Base-by-base conservation (phyloP, 768 basidiomycete species). In the Leccinum arenicola region DNA sequence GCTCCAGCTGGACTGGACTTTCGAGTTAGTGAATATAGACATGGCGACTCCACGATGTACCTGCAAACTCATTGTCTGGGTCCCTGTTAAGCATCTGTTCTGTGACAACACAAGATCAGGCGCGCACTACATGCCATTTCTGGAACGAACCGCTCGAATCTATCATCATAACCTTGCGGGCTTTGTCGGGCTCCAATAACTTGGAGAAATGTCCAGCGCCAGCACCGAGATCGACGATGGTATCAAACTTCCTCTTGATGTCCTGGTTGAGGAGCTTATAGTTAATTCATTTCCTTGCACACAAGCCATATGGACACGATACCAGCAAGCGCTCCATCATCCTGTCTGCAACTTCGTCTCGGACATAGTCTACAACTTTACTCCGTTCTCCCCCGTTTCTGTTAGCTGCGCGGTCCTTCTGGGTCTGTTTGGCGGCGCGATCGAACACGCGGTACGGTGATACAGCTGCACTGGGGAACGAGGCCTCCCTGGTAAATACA, bases 131-230 rank as follows among this genome's bases (percentile, higher is more conserved):
- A 49, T 29, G 38, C 9, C 3, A 45, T 54, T 3, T 50, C 31
- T 17, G 49, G 50, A 14, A 72, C 81, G 64, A 74, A 98, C 96
- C 79, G 64, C 93, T 94, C 29, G 86, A 83, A 62, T 98, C 97
- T 45, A 97, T 71, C 89, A 98, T 90, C 29, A 89, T 78, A 4
- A 86, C 83, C 70, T 88, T 92, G 70, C 82, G 75, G 11, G 87
- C 83, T 64, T 84, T 87, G 55, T 85, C 79, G 12, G 74, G 70
- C 63, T 90, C 89, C 49, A 98, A 69, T 33, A 96, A 77, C 69
- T 89, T 93, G 6, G 94, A 84, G 66, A 99, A 88, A 75, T 95
- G 95, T 1, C 97, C 97, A 3, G 97, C 80, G 11, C 96, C 95
- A 29, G 93, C 86, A 1, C 93, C 93, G 27, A 98, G 76, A 75